phyloP scores from a whole-genome alignment of 352 stramenopile species.

The Globisporangium echinulatum region DNA sequence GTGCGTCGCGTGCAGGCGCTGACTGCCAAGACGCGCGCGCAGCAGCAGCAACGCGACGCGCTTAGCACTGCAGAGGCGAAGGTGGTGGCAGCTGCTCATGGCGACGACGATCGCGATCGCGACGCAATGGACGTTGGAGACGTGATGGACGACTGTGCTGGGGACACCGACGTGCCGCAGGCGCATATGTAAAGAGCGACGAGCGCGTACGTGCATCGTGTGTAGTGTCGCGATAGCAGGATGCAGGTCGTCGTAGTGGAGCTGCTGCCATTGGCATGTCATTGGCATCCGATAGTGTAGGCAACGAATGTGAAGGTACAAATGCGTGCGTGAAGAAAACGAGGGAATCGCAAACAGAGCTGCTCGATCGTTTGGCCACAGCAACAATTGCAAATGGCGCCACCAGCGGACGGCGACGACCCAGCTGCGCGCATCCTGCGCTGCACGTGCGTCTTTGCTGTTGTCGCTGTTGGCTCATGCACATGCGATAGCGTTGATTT shows the following conservation, averaged over 20 bases:
- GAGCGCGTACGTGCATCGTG: no score
- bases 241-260: no score
- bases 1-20: constrained; percentile 54
- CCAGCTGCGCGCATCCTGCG: constrained; percentile 9
- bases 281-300: neutral
- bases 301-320: neutral
- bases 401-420: neutral
- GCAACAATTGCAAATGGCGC: no score
- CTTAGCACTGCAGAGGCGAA: neutral
- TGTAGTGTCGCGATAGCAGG: no score
- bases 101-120: constrained; percentile 7
- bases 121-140: neutral
- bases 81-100: constrained; percentile 12
- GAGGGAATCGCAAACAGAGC: neutral
- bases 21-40: constrained; percentile 31
- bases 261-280: no score
- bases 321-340: neutral
- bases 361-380: no score
- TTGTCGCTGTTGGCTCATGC: neutral
- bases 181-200: no score
- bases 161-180: no score
- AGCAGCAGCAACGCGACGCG: constrained; percentile 16
- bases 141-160: no score
- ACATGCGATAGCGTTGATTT: neutral
- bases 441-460: constrained; percentile 1